Percentiles rank a stretch among this genome's conserved stretches.
Evolutionary conservation across 345 rosid genomes (phyloP).

Genomic region (Murraya paniculata): DNA sequence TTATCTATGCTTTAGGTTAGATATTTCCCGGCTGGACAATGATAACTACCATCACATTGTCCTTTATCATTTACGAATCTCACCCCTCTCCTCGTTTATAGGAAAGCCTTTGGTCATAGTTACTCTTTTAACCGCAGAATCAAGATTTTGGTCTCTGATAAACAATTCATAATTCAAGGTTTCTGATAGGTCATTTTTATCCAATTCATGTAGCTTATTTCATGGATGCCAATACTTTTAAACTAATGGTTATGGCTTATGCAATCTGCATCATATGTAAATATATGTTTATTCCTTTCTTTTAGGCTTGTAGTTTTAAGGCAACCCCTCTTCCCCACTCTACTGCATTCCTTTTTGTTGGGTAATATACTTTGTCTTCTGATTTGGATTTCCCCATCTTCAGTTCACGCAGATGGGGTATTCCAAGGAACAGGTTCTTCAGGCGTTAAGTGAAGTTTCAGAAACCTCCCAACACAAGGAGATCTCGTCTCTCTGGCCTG

Average conservation of each 20-base stretch:
- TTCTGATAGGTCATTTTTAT: background rate
- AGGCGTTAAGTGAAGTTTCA: conserved; percentile 57
- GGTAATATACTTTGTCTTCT: background rate
- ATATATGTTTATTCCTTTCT: background rate
- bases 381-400: conserved; percentile 17
- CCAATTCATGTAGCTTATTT: background rate
- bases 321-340: background rate
- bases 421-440: conserved; percentile 53
- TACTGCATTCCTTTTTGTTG: background rate
- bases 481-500: conserved; percentile 58
- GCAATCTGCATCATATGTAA: background rate
- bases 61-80: background rate
- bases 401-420: conserved; percentile 63
- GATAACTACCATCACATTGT: background rate
- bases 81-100: background rate
- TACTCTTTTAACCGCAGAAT: conserved; percentile 1
- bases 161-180: background rate
- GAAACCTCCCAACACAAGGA: conserved; percentile 52
- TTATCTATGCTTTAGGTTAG: background rate
- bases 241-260: background rate
- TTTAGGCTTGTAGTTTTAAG: background rate
- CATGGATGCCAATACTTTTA: background rate
- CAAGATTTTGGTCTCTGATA: background rate
- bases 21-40: background rate
- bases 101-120: background rate